phyloP scores from a whole-genome alignment of 2,329 filamentous ascomycete genomes.

The Mycosphaerella arachidis region DNA sequence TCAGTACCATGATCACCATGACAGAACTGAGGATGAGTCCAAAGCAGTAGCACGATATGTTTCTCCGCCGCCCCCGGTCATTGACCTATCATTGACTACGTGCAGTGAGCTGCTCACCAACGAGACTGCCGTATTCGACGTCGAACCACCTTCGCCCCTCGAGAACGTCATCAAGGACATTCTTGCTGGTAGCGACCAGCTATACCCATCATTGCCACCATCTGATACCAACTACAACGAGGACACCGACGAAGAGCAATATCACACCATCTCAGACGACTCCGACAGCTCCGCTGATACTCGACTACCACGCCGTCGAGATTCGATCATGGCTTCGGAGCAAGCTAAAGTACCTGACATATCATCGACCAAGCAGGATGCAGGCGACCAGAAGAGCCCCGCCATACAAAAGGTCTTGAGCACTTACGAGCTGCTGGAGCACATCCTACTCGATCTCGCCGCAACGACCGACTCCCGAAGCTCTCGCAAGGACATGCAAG shows the following conservation, averaged over 20 bases:
- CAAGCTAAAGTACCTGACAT: background rate
- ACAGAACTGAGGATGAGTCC: background rate
- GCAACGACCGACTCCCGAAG: background rate
- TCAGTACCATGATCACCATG: background rate
- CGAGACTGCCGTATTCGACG: background rate
- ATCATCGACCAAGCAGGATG: background rate
- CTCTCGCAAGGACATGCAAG: background rate
- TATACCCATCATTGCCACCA: background rate
- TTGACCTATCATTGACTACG: background rate
- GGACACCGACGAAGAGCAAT: background rate
- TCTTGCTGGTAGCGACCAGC: background rate
- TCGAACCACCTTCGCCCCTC: background rate
- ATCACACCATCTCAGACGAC: background rate
- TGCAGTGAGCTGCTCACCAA: background rate
- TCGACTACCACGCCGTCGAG: background rate
- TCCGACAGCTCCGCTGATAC: background rate
- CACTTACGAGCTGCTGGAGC: constrained; percentile 14
- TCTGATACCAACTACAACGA: background rate
- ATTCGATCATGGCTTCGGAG: background rate
- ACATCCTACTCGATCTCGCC: constrained; percentile 4
- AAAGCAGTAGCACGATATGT: background rate
- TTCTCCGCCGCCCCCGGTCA: background rate
- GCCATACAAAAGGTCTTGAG: constrained; percentile 4
- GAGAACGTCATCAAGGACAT: background rate
- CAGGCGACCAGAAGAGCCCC: background rate